Conservation (phyloP, 2,329 filamentous ascomycete species). For the Penicillium sp. region DNA sequence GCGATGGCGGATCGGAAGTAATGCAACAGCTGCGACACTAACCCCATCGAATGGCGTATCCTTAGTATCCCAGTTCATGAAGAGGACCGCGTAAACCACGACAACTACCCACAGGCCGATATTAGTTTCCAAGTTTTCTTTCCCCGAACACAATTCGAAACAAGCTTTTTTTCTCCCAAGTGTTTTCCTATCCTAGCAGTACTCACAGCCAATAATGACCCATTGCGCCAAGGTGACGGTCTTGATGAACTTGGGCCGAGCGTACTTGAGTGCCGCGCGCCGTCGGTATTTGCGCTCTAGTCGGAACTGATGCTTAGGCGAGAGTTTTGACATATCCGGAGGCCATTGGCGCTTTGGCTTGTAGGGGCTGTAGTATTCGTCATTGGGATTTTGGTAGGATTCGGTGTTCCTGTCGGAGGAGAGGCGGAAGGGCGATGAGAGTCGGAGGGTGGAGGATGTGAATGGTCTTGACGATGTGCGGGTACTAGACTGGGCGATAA, state of each 20-base stretch:
- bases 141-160: neutral
- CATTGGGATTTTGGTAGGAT: slow-evolving; percentile 9
- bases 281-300: slow-evolving; percentile 61
- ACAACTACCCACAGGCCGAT: slow-evolving; percentile 29
- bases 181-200: neutral
- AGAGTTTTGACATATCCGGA: slow-evolving; percentile 57
- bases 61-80: slow-evolving; percentile 41
- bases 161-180: too few relatives aligned
- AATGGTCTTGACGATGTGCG: slow-evolving; percentile 10
- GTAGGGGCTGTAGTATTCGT: slow-evolving; percentile 51
- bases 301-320: slow-evolving; percentile 61
- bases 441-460: slow-evolving; percentile 9
- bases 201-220: slow-evolving; percentile 47
- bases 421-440: slow-evolving; percentile 18
- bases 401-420: slow-evolving; percentile 17
- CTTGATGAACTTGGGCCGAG: slow-evolving; percentile 54
- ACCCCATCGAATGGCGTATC: slow-evolving; percentile 39
- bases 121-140: slow-evolving; percentile 6
- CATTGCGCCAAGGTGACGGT: slow-evolving; percentile 54
- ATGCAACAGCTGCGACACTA: slow-evolving; percentile 10
- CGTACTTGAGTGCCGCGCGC: slow-evolving; percentile 55
- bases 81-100: slow-evolving; percentile 38
- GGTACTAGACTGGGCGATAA: slow-evolving; percentile 10
- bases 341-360: slow-evolving; percentile 59
- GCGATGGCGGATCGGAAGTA: neutral